phyloP scores from a whole-genome alignment of 306 rosid genomes.

The Cucurbita pepo region DNA sequence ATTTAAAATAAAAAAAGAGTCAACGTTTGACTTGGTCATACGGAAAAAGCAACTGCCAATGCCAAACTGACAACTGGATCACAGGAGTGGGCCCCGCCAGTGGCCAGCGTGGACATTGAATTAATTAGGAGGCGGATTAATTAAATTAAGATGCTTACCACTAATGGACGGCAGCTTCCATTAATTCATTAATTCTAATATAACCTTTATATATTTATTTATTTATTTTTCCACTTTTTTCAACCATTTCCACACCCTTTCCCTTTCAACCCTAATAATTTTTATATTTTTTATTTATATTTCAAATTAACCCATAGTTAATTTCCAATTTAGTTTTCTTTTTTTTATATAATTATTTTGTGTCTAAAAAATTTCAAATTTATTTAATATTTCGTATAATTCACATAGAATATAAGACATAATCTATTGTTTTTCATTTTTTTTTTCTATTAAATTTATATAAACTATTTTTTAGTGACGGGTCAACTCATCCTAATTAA shows the following conservation, averaged over 20 bases:
- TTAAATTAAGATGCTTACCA: not conserved
- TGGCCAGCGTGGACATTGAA: not conserved
- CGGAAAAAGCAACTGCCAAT: not conserved
- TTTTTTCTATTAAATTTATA: too few relatives aligned
- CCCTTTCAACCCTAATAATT: too few relatives aligned
- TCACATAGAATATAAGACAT: too few relatives aligned
- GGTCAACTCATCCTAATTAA: not conserved
- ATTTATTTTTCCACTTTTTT: not conserved
- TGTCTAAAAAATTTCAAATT: too few relatives aligned
- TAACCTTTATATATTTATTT: too few relatives aligned
- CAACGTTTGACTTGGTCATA: not conserved
- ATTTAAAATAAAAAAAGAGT: not conserved
- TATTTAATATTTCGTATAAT: too few relatives aligned
- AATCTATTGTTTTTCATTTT: too few relatives aligned
- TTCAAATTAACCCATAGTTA: too few relatives aligned
- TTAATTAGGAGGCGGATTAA: not conserved
- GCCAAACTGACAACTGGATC: not conserved
- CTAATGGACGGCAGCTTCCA: slow-evolving; percentile 9
- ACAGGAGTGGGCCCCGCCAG: not conserved
- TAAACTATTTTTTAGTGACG: not conserved
- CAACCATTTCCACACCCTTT: not conserved
- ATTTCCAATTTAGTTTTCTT: too few relatives aligned
- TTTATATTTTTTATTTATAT: too few relatives aligned
- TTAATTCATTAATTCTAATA: not conserved
- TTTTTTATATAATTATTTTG: too few relatives aligned